phyloP scores from a whole-genome alignment of 495 filamentous ascomycete species.

The Staphylotrichum tortipilum region DNA sequence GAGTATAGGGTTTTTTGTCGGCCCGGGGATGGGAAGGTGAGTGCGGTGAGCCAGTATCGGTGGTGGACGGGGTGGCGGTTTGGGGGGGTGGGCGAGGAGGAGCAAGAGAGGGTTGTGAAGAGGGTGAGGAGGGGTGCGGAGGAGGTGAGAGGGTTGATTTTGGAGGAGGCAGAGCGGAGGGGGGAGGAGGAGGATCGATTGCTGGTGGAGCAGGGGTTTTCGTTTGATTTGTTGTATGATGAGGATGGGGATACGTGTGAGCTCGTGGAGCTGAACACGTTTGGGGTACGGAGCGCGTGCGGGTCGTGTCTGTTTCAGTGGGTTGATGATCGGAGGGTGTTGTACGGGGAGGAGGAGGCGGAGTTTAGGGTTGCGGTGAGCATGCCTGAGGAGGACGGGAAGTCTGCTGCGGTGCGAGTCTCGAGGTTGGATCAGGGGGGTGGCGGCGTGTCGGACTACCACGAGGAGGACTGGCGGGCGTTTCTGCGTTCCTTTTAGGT shows the following conservation, averaged over 20 bases:
- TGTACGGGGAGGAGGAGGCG: conserved; percentile 10
- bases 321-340: conserved; percentile 12
- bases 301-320: conserved; percentile 27
- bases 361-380: conserved; percentile 8
- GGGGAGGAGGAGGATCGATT: conserved; percentile 6
- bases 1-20: conserved; percentile 31
- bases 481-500: background rate
- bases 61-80: conserved; percentile 28
- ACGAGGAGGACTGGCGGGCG: background rate
- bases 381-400: background rate
- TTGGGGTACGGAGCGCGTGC: conserved; percentile 18
- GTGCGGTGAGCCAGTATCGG: conserved; percentile 28
- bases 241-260: conserved; percentile 5
- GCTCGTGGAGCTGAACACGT: conserved; percentile 23
- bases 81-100: background rate
- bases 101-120: conserved; percentile 5
- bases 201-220: conserved; percentile 19
- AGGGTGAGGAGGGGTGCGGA: conserved; percentile 2
- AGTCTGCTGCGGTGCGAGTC: background rate
- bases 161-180: background rate
- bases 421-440: too few species aligned
- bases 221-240: conserved; percentile 25
- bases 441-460: background rate
- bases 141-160: conserved; percentile 3
- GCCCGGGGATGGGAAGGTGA: conserved; percentile 15